Conservation (phyloP, 2,329 filamentous ascomycete species). For the Alternaria infectoria region DNA sequence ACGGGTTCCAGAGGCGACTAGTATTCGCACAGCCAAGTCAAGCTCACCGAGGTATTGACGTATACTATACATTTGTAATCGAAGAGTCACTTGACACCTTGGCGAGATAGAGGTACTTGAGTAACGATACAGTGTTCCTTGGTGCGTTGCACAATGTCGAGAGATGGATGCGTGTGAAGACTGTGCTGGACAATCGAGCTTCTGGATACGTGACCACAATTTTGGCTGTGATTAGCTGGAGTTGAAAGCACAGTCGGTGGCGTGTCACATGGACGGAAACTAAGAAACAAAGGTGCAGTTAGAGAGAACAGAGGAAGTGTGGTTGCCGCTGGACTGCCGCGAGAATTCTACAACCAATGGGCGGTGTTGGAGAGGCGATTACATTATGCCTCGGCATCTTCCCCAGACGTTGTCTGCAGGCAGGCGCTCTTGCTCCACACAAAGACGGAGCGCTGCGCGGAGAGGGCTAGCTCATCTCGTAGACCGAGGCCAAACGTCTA, state of each 20-base stretch:
- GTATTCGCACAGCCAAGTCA: not conserved
- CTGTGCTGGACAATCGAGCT: not conserved
- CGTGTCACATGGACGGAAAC: not conserved
- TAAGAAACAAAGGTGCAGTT: not conserved
- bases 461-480: conserved; percentile 21
- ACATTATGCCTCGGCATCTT: conserved; percentile 26
- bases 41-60: not conserved
- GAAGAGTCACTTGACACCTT: not conserved
- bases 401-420: conserved; percentile 21
- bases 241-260: not conserved
- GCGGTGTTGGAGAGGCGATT: not conserved
- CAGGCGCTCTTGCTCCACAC: conserved; percentile 13
- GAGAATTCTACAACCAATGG: not conserved
- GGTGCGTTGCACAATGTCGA: not conserved
- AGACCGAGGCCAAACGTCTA: conserved; percentile 25
- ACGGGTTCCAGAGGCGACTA: not conserved
- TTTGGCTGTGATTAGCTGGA: not conserved
- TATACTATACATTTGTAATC: not conserved
- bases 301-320: not conserved
- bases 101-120: not conserved
- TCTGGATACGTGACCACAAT: not conserved
- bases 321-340: not conserved
- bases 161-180: not conserved
- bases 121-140: not conserved
- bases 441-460: conserved; percentile 17